phyloP scores from a whole-genome alignment of 345 rosid genomes.

The Camelina neglecta region DNA sequence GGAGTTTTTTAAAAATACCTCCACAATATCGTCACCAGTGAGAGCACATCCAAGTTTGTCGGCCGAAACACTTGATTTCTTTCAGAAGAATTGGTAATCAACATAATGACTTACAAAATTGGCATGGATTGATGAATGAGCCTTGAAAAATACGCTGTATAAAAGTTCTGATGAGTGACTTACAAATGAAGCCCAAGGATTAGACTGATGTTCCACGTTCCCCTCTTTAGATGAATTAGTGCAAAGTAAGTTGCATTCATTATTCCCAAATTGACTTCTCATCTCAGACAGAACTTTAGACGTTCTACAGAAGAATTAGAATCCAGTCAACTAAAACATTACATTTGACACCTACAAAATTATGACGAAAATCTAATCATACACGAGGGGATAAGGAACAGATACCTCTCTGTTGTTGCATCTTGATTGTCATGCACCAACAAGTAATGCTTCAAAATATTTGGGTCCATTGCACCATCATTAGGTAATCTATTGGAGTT shows the following conservation, averaged over 20 bases:
- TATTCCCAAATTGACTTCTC: slow-evolving; percentile 84
- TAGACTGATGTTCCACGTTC: slow-evolving; percentile 59
- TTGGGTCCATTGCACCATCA: slow-evolving; percentile 95
- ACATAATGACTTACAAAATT: slow-evolving; percentile 28
- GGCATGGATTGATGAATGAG: slow-evolving; percentile 19
- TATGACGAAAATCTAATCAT: slow-evolving; percentile 23
- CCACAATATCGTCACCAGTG: slow-evolving; percentile 71
- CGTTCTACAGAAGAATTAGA: slow-evolving; percentile 65
- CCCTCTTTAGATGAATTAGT: slow-evolving; percentile 90
- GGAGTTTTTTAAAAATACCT: slow-evolving; percentile 52
- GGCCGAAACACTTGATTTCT: slow-evolving; percentile 66
- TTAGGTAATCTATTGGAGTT: slow-evolving; percentile 80
- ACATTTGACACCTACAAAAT: slow-evolving; percentile 16
- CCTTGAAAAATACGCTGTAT: background rate
- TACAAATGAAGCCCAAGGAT: slow-evolving; percentile 76
- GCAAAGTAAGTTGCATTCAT: slow-evolving; percentile 79
- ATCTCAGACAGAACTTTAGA: slow-evolving; percentile 77
- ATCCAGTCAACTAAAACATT: slow-evolving; percentile 30
- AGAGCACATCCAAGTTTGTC: slow-evolving; percentile 74
- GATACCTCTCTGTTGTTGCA: slow-evolving; percentile 72
- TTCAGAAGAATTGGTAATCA: slow-evolving; percentile 42
- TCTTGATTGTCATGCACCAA: slow-evolving; percentile 95
- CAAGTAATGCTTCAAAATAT: slow-evolving; percentile 79
- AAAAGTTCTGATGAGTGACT: slow-evolving; percentile 43
- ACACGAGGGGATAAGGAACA: slow-evolving; percentile 16